A percentile compares a stretch with the other conserved stretches of the same genome.
phyloP scores from a whole-genome alignment of 2,329 filamentous ascomycete genomes.

The Rhexocercosporidium sp. region DNA sequence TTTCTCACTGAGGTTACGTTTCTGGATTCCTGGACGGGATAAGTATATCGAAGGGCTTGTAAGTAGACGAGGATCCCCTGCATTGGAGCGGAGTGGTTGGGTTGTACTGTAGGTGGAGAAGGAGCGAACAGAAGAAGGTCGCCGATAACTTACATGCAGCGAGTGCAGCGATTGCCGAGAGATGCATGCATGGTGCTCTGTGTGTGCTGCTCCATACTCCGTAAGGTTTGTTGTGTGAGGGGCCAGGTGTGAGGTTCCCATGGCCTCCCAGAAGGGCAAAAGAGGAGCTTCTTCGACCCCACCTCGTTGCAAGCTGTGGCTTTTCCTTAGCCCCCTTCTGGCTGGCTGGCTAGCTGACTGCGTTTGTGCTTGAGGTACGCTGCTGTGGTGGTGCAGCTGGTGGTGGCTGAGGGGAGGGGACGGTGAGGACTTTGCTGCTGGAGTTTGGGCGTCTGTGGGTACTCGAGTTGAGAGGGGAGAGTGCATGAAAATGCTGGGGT shows the following conservation, averaged over 20 bases:
- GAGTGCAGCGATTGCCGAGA: background rate
- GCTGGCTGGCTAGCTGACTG: background rate
- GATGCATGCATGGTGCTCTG: background rate
- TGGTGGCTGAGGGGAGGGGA: constrained; percentile 7
- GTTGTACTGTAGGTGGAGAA: background rate
- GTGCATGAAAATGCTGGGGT: background rate
- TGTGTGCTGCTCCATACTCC: too few species aligned
- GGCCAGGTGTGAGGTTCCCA: too few species aligned
- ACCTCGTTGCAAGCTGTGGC: background rate
- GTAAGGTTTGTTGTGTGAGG: too few species aligned
- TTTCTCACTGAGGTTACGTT: background rate
- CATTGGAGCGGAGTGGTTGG: too few species aligned
- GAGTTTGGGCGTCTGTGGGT: background rate
- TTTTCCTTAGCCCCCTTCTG: background rate
- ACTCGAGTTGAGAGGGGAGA: background rate
- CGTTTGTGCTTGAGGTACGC: background rate
- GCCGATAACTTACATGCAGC: background rate
- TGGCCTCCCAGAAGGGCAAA: background rate
- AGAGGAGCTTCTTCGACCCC: background rate
- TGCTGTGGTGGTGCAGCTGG: background rate
- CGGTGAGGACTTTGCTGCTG: background rate
- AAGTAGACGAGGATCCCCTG: constrained; percentile 6
- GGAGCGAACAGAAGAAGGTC: background rate
- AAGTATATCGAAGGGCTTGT: background rate
- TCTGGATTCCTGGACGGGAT: background rate